A percentile compares a stretch with the other conserved stretches of the same genome.
phyloP scores from a whole-genome alignment of 129 eudicot species.

The Tagetes erecta region DNA sequence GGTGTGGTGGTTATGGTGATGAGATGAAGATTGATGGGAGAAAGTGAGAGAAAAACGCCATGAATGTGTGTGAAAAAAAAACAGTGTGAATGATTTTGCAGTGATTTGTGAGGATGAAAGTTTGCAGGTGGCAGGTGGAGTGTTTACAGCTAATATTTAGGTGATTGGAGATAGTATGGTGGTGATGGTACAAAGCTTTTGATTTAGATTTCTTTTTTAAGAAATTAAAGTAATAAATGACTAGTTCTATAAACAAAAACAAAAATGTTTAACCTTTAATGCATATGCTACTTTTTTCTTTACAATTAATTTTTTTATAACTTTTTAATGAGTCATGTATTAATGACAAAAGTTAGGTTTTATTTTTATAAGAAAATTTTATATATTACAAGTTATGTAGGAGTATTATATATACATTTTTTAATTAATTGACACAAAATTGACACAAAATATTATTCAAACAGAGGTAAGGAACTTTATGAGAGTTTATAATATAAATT shows the following conservation, averaged over 20 bases:
- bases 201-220: constrained; percentile 13
- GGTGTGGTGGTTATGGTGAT: constrained; percentile 22
- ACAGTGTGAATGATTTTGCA: constrained; percentile 33
- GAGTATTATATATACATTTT: no score
- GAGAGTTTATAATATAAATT: no score
- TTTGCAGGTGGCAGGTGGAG: constrained; percentile 31
- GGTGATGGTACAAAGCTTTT: constrained; percentile 14
- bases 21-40: constrained; percentile 24
- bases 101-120: constrained; percentile 22
- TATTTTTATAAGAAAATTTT: no score
- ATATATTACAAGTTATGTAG: no score
- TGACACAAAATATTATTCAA: no score
- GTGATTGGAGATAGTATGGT: constrained; percentile 21
- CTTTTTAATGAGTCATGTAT: no score
- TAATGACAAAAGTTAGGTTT: no score
- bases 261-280: not conserved
- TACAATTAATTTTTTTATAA: not conserved
- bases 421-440: no score
- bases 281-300: not conserved
- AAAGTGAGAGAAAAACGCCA: constrained; percentile 26
- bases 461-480: no score
- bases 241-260: not conserved
- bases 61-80: constrained; percentile 6
- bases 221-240: not conserved
- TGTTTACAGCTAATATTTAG: constrained; percentile 43